phyloP scores from a whole-genome alignment of 2,329 filamentous ascomycete species.

The Beauveria medogensis region DNA sequence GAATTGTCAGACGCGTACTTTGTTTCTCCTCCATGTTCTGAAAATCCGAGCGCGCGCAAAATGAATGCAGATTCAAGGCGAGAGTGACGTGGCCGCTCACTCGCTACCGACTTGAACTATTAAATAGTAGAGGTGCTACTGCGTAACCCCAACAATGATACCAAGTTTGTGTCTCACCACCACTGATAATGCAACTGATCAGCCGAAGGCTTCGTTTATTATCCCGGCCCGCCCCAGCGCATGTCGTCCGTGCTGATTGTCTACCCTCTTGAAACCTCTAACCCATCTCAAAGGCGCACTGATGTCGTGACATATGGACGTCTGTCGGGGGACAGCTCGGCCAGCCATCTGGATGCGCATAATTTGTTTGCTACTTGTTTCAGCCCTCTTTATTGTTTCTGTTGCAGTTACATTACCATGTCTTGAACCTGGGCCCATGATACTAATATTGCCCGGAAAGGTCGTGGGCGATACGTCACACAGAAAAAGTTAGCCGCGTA shows the following conservation, averaged over 20 bases:
- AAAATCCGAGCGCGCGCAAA: no score
- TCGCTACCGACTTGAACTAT: not conserved
- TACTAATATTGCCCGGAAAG: not conserved
- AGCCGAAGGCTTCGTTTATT: not conserved
- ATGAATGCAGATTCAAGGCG: not conserved
- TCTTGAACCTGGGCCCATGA: not conserved
- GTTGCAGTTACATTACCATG: not conserved
- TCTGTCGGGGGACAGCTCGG: not conserved
- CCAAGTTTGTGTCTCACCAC: not conserved
- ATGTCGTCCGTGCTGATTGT: not conserved
- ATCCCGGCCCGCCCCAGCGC: not conserved
- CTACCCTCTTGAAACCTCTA: not conserved
- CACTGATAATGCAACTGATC: constrained; percentile 2
- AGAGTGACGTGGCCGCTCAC: not conserved
- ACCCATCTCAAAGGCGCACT: not conserved
- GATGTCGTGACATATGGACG: not conserved
- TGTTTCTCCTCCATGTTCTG: no score
- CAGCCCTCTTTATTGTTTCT: not conserved
- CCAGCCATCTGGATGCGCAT: not conserved
- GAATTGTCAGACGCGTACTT: no score
- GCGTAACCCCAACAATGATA: not conserved
- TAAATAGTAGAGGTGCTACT: not conserved
- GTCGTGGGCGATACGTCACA: not conserved
- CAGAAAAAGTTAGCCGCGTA: not conserved
- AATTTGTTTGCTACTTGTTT: constrained; percentile 4